Base-by-base conservation (phyloP, 2,329 filamentous ascomycete species). In the Scedosporium boydii region DNA sequence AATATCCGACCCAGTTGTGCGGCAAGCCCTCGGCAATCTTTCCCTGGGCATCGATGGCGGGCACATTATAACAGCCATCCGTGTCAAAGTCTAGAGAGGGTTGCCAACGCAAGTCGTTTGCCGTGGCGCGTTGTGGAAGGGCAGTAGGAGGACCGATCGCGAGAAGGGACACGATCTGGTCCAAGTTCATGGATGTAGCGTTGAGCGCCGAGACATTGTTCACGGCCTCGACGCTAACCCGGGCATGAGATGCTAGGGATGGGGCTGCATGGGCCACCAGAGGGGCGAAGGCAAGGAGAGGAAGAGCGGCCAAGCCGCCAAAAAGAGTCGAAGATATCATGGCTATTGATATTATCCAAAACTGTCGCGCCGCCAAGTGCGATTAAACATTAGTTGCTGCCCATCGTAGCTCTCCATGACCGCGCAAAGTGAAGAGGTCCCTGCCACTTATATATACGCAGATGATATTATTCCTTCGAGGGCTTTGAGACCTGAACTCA, bases 21-120 rank as follows among this genome's bases (percentile, higher is more conserved):
- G 68, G 67, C 2, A 74, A 68, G 1, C 75, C 75, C 3, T 67
- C 65, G 55, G 67, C 68, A 23, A 75, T 68, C 16, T 70, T 70
- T 7, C 74, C 73, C 38, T 71, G 63, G 4, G 69, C 66, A 38
- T 69, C 71, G 61, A 77, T 75, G 18, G 75, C 75, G 2, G 74
- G 71, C 2, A 71, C 71, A 65, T 76, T 76, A 64, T 77, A 77
- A 67, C 75, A 77, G 18, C 73, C 67, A 58, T 75, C 69, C 6
- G 67, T 70, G 58, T 73, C 75, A 65, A 73, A 71, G 68, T 77
- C 64, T 57, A 71, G 62, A 3, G 65, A 64, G 3, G 71, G 70
- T 63, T 70, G 68, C 66, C 67, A 71, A 46, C 57, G 62, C 51
- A 68, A 63, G 55, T 69, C 67, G 48, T 65, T 53, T 18, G 60